Base-by-base conservation (phyloP, 2,329 filamentous ascomycete species). In the Lomentospora prolificans region DNA sequence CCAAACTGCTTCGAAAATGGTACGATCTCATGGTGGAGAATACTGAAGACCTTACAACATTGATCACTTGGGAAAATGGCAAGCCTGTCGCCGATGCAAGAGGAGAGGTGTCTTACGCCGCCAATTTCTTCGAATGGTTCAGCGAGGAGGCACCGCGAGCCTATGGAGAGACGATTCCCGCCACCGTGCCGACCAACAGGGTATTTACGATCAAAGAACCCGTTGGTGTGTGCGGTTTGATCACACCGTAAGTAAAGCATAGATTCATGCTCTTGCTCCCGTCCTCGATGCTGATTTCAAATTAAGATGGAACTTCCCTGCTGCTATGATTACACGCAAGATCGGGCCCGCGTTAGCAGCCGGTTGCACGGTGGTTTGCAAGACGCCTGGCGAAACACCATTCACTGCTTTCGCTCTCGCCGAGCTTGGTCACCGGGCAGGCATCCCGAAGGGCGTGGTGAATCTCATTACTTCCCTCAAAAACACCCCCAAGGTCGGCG, bases 41-140 rank as follows among this genome's bases (percentile, higher is more conserved):
- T 63, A 76, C 81, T 50, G 88, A 91, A 28, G 90, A 95, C 66
- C 75, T 95, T 30, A 87, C 89, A 6, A 89, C 78, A 58, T 77
- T 95, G 59, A 90, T 95, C 64, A 94, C 89, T 39, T 89, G 86
- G 84, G 90, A 95, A 74, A 95, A 95, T 62, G 90, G 90, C 60
- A 95, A 88, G 71, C 80, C 85, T 1, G 64, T 85, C 30, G 75
- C 80, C 31, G 82, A 85, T 62, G 77, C 81, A 12, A 76, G 73
- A 61, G 75, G 73, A 8, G 82, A 85, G 66, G 76, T 77, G 25
- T 68, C 68, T 36, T 85, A 84, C 61, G 80, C 81, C 3, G 76
- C 81, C 2, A 75, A 69, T 60, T 85, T 84, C 67, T 76, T 82
- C 55, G 79, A 82, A 65, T 85, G 82, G 82, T 85, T 84, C 64